Conservation (phyloP, 345 rosid species). For the Citropsis articulata region DNA sequence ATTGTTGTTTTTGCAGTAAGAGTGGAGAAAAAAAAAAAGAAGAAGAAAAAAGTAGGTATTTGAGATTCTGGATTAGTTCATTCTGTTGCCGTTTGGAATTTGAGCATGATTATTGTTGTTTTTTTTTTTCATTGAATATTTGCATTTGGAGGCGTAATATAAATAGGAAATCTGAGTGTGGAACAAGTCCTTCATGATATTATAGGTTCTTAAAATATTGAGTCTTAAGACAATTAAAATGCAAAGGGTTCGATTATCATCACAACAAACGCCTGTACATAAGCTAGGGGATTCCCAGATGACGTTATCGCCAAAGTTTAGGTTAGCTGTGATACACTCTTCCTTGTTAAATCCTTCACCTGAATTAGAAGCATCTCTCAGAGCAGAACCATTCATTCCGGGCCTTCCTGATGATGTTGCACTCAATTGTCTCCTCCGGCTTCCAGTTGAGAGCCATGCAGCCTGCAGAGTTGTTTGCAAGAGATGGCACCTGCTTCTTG, state of each 20-base stretch:
- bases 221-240: constrained; percentile 30
- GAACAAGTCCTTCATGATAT: neutral
- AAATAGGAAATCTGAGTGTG: neutral
- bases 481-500: constrained; percentile 71
- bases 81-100: neutral
- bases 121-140: neutral
- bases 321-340: constrained; percentile 59
- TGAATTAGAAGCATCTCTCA: constrained; percentile 51
- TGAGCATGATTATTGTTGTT: neutral
- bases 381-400: constrained; percentile 64
- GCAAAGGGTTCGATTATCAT: constrained; percentile 83
- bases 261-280: constrained; percentile 75
- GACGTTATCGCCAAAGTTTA: constrained; percentile 76
- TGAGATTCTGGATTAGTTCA: constrained; percentile 5
- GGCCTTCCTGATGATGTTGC: constrained; percentile 93
- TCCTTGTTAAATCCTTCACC: constrained; percentile 49
- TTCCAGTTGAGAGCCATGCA: constrained; percentile 67
- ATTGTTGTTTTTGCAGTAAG: constrained; percentile 4
- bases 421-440: constrained; percentile 66
- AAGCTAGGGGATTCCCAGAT: constrained; percentile 89
- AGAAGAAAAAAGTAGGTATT: neutral
- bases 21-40: neutral
- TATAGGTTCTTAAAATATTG: neutral
- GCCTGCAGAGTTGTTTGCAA: constrained; percentile 69
- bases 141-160: constrained; percentile 1